phyloP scores from a whole-genome alignment of 805 yeast genomes.

The Pichia paraexigua region DNA sequence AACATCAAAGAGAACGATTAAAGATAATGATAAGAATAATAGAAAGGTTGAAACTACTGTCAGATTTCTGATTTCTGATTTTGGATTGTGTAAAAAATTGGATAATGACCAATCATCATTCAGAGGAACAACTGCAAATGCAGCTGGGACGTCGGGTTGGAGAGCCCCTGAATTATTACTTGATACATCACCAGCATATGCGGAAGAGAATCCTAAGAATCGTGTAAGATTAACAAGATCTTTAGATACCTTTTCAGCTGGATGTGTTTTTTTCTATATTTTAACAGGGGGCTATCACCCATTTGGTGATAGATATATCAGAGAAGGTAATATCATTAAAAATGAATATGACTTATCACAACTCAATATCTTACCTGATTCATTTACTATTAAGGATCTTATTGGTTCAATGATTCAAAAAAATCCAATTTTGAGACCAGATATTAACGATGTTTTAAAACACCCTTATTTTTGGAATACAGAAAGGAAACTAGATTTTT shows the following conservation, averaged over 20 bases:
- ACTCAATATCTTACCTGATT: slow-evolving; percentile 38
- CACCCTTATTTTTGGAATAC: slow-evolving; percentile 89
- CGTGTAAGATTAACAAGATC: slow-evolving; percentile 72
- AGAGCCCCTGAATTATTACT: slow-evolving; percentile 85
- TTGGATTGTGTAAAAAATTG: slow-evolving; percentile 87
- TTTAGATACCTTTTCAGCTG: slow-evolving; percentile 88
- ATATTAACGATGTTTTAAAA: slow-evolving; percentile 53
- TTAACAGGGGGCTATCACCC: slow-evolving; percentile 84
- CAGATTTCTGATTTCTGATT: slow-evolving; percentile 82
- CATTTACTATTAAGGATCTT: slow-evolving; percentile 63
- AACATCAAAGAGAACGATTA: slow-evolving; percentile 41
- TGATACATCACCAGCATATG: slow-evolving; percentile 28
- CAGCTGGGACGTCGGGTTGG: slow-evolving; percentile 98
- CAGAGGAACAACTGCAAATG: slow-evolving; percentile 83
- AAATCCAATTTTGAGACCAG: slow-evolving; percentile 66
- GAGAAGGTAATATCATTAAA: slow-evolving; percentile 83
- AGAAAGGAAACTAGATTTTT: slow-evolving; percentile 69
- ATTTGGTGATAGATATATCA: slow-evolving; percentile 80
- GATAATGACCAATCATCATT: slow-evolving; percentile 92
- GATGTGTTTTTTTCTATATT: slow-evolving; percentile 88
- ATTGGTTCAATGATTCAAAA: slow-evolving; percentile 62
- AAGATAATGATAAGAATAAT: slow-evolving; percentile 16
- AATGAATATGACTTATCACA: slow-evolving; percentile 46
- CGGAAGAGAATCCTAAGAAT: slow-evolving; percentile 11
- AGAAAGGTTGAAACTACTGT: slow-evolving; percentile 33